These are phyloP conservation scores for Arthroderma sp. DNA, from an alignment of 2,329 filamentous ascomycete genomes.

Conservation along the genomic window DNA sequence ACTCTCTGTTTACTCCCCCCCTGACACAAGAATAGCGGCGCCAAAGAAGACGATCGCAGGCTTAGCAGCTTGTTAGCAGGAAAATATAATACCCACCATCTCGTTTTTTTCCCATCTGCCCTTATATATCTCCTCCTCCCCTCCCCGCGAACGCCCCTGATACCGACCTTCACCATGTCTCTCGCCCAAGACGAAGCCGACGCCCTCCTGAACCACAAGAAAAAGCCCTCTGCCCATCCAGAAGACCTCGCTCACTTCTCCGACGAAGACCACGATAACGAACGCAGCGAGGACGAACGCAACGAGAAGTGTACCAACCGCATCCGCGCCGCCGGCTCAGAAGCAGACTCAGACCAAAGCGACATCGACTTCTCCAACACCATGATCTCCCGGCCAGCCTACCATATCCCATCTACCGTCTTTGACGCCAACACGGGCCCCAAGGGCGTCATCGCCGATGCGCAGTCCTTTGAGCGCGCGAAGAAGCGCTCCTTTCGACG, in stretches of 20 bases:
- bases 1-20: too few relatives aligned
- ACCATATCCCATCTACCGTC: constrained; percentile 35
- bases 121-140: not conserved
- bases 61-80: not conserved
- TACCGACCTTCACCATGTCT: constrained; percentile 10
- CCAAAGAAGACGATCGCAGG: not conserved
- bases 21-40: not conserved
- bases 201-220: constrained; percentile 30
- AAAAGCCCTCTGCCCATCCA: constrained; percentile 29
- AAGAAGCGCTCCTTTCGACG: constrained; percentile 37
- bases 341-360: constrained; percentile 18
- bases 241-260: constrained; percentile 28
- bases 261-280: constrained; percentile 22
- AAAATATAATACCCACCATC: not conserved
- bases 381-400: constrained; percentile 32
- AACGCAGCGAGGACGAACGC: constrained; percentile 11
- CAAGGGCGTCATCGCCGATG: constrained; percentile 42
- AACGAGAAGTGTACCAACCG: not conserved
- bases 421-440: constrained; percentile 41
- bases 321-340: constrained; percentile 7
- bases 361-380: constrained; percentile 13
- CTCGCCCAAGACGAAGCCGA: constrained; percentile 38
- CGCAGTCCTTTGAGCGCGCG: constrained; percentile 39
- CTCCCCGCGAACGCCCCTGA: not conserved
- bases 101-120: not conserved